Base-by-base conservation (phyloP, 129 eudicot species). In the Apium graveolens region DNA sequence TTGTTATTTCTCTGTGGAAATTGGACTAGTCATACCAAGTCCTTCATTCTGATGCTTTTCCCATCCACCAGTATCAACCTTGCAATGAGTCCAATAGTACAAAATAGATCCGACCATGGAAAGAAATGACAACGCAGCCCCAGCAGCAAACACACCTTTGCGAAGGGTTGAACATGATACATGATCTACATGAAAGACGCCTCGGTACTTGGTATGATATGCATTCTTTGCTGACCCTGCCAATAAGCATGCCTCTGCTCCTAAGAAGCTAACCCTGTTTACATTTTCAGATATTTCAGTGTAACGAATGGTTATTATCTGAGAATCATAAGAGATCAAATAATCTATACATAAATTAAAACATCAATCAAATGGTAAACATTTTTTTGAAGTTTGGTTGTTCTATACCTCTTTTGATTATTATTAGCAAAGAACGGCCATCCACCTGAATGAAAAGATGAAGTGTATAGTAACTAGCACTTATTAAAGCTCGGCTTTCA, bases 21-120 rank as follows among this genome's bases (percentile, higher is more conserved):
- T 69, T 48, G 96, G 85, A 31, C 87, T 55, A 0, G 91, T 78
- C 97, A 95, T 86, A 31, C 86, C 97, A 31, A 95, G 83, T 62
- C 94, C 97, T 86, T 91, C 97, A 74, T 80, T 92, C 20, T 85
- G 82, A 70, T 95, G 99, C 78, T 87, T 92, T 79, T 88, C 88
- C 99, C 99, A 95, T 75, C 97, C 97, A 74, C 97, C 99, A 0
- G 99, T 95, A 60, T 95, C 97, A 7, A 95, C 97, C 90, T 87
- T 95, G 41, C 87, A 77, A 81, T 95, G 99, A 65, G 88, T 51
- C 88, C 90, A 83, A 82, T 92, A 95, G 66, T 92, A 95, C 66
- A 88, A 75, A 51, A 88, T 76, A 3, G 99, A 88, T 10, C 91
- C 97, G n/a, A 86, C 80, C 99, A 95, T 92, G 32, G 97, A 86